Evolutionary conservation across 2,329 filamentous ascomycete genomes (phyloP).

Genomic region (Ceratocystis eucalypticola): DNA sequence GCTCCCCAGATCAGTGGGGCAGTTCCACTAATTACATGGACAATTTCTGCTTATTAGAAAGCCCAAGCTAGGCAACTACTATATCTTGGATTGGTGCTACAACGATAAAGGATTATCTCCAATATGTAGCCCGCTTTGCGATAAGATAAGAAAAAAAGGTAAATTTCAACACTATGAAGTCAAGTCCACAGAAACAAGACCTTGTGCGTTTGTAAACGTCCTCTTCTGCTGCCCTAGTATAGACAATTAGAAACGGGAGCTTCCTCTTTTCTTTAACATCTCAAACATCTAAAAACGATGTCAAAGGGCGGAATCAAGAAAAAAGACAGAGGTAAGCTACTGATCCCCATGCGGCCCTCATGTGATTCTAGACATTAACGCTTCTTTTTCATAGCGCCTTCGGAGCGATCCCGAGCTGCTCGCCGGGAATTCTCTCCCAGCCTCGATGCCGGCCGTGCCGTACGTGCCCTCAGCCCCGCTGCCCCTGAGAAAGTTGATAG

Average conservation of each 20-base stretch:
- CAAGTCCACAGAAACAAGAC: background rate
- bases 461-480: slow-evolving; percentile 15
- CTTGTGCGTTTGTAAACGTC: background rate
- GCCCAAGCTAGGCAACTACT: background rate
- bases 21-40: background rate
- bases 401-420: slow-evolving; percentile 15
- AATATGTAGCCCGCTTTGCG: slow-evolving; percentile 3
- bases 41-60: slow-evolving; percentile 1
- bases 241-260: background rate
- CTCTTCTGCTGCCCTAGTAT: background rate
- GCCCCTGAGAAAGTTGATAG: slow-evolving; percentile 21
- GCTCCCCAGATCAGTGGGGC: background rate
- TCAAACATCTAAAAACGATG: background rate
- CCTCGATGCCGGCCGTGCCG: slow-evolving; percentile 13
- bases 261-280: background rate
- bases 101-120: background rate
- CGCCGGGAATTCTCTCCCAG: slow-evolving; percentile 18
- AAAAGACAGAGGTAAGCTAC: slow-evolving; percentile 15
- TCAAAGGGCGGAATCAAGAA: slow-evolving; percentile 20
- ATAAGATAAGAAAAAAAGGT: slow-evolving; percentile 17
- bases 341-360: background rate
- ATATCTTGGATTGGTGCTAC: background rate
- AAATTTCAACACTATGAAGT: background rate
- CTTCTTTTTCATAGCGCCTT: slow-evolving; percentile 15
- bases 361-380: background rate